Base-by-base conservation (phyloP, 2,329 filamentous ascomycete species). In the Claviceps cyperi region DNA sequence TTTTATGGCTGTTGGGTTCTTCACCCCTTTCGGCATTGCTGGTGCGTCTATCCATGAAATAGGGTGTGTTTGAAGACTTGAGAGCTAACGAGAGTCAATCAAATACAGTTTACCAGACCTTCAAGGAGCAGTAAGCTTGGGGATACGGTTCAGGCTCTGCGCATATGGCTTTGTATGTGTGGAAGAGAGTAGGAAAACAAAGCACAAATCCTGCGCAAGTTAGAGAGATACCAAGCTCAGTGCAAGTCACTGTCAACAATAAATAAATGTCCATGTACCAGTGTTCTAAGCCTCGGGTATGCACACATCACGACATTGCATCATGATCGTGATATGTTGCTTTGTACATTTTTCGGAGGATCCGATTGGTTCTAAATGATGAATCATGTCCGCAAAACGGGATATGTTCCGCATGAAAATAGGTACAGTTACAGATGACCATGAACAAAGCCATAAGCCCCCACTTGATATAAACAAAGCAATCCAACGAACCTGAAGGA, bases 1-100 rank as follows among this genome's bases (percentile, higher is more conserved):
- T 56, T 92, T 86, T 75, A 66, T 68, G 61, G 65, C 62, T 60
- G 65, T 69, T 54, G 77, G 77, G 55, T 83, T 83, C 69, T 64
- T 72, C 59, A 62, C 73, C 51, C 81, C 81, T 58, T 81, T 84
- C 66, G 76, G 73, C 62, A 78, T 84, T 64, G 72, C 76, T 58
- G 65, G 78, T 81, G 66, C 64, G 77, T 76, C 52, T 59, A 62
- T 57, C 56, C 52, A 17, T 43, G 40, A 11, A 24, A 21, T 19
- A 17, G n/a, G 13, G 22, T 21, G 40, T 36, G 13, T 22, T 38
- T 43, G 14, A n/a, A 11, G 38, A 35, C 5, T 37, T 21, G 43
- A 45, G 47, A 9, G 44, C 51, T 54, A 48, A 54, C 49, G 43
- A 22, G 7, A 37, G 13, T 17, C 28, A 13, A 2, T 14, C 8